Evolutionary conservation across 2,329 filamentous ascomycete genomes (phyloP), one percentile per base, ranked within the genome.

Genomic region (Claviceps africana): DNA sequence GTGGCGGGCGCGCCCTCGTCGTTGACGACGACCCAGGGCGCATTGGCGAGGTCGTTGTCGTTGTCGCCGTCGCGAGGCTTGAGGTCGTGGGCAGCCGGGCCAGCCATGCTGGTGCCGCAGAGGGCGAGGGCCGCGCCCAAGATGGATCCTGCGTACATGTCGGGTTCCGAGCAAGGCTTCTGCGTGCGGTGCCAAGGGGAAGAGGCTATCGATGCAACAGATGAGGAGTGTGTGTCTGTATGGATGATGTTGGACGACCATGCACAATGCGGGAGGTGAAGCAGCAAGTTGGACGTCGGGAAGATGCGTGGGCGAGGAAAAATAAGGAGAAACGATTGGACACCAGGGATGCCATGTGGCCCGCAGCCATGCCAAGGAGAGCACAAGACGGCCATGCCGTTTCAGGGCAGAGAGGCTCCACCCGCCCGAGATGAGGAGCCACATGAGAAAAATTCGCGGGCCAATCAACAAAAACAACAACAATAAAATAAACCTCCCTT

Each of bases 21-120:
- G 60, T 72, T 67, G 55, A 80, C 72, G 4, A 67, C 70, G 47
- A 79, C 72, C 77, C 77, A 81, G 35, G 71, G 67, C 21, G 69
- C 70, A 45, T 59, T 47, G 31, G 52, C 33, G 48, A 57, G 52
- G 54, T 53, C 48, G 50, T 50, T 50, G 53, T 58, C 54, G 51
- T 58, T 59, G 30, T 59, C 53, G 54, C 54, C 57, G 39, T 54
- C 52, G 49, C 55, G 45, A 56, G 54, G n/a, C 56, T 48, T 35
- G 37, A 53, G 48, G 8, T 13, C 48, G 30, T 56, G 57, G 42
- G 60, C 59, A 11, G 62, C 58, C 37, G 63, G 60, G 17, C 64
- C 58, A 56, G 67, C 67, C 33, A 60, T 61, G 31, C 60, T 51
- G 9, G 56, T 56, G 48, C 58, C 39, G 33, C 51, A 46, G 31